Conservation (phyloP, 805 yeast genomes). For the Lachancea sp. region DNA sequence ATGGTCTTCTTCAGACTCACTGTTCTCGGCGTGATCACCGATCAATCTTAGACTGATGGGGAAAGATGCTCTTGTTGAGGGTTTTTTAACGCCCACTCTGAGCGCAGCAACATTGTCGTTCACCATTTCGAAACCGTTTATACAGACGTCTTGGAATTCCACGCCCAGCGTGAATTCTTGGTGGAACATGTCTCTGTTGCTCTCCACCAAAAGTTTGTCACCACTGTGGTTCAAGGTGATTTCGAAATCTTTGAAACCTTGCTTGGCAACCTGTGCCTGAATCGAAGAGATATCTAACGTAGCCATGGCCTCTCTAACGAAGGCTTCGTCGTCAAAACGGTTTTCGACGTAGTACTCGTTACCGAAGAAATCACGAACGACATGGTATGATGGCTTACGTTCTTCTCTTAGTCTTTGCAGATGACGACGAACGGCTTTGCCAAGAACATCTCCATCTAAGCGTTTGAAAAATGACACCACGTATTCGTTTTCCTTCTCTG, state of each 20-base stretch:
- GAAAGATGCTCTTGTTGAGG: not conserved
- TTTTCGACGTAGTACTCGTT: slow-evolving; percentile 30
- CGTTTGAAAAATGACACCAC: slow-evolving; percentile 17
- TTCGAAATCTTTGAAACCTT: slow-evolving; percentile 24
- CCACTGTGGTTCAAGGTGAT: slow-evolving; percentile 26
- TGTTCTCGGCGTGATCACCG: not conserved
- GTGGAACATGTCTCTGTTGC: slow-evolving; percentile 17
- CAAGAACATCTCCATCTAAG: slow-evolving; percentile 18
- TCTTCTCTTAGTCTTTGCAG: slow-evolving; percentile 16
- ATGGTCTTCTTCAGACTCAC: too few species aligned
- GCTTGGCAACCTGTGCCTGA: slow-evolving; percentile 20
- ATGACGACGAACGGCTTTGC: slow-evolving; percentile 13
- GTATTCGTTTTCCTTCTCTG: slow-evolving; percentile 14
- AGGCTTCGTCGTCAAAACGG: slow-evolving; percentile 16
- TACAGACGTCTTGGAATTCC: slow-evolving; percentile 20
- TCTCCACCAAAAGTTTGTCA: slow-evolving; percentile 16
- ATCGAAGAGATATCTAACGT: slow-evolving; percentile 18
- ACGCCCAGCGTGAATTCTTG: slow-evolving; percentile 19
- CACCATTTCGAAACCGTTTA: slow-evolving; percentile 20
- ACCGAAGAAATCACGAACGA: slow-evolving; percentile 25
- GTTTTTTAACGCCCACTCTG: slow-evolving; percentile 5
- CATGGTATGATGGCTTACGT: slow-evolving; percentile 18
- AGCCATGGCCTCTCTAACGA: slow-evolving; percentile 16
- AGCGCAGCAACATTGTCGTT: slow-evolving; percentile 5
- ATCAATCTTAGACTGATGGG: not conserved